Conservation (phyloP, 306 rosid species). For the Corylus americana region DNA sequence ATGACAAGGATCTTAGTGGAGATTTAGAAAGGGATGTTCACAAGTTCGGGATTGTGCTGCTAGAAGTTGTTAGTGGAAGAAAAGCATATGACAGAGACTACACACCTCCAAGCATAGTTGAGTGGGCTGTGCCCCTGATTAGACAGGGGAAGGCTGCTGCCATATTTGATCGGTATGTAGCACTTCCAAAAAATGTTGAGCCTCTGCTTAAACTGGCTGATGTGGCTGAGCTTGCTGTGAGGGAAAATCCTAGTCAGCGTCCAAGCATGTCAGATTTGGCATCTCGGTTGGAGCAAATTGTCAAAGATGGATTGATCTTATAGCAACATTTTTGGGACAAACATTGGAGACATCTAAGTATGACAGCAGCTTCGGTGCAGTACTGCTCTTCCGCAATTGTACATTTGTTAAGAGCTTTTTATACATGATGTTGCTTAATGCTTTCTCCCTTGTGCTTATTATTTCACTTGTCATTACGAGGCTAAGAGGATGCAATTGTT, state of each 20-base stretch:
- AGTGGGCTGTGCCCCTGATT: slow-evolving; percentile 86
- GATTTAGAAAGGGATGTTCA: slow-evolving; percentile 64
- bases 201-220: slow-evolving; percentile 85
- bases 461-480: slow-evolving; percentile 36
- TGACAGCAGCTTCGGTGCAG: slow-evolving; percentile 27
- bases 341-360: neutral
- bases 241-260: slow-evolving; percentile 59
- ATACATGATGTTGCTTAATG: slow-evolving; percentile 37
- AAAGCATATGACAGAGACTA: slow-evolving; percentile 72
- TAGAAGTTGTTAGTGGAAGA: slow-evolving; percentile 89
- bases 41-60: slow-evolving; percentile 69
- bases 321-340: slow-evolving; percentile 35
- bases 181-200: slow-evolving; percentile 82
- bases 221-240: slow-evolving; percentile 66
- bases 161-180: slow-evolving; percentile 48
- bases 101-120: slow-evolving; percentile 59
- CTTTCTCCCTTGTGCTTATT: slow-evolving; percentile 26
- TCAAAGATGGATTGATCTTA: slow-evolving; percentile 71
- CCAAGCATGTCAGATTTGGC: slow-evolving; percentile 68
- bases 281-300: slow-evolving; percentile 80
- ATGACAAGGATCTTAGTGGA: slow-evolving; percentile 50
- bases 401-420: slow-evolving; percentile 54
- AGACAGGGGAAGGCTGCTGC: slow-evolving; percentile 80
- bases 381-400: slow-evolving; percentile 41
- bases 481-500: slow-evolving; percentile 43